Conservation (phyloP, 2,329 filamentous ascomycete genomes). For the Rutstroemia sp. region DNA sequence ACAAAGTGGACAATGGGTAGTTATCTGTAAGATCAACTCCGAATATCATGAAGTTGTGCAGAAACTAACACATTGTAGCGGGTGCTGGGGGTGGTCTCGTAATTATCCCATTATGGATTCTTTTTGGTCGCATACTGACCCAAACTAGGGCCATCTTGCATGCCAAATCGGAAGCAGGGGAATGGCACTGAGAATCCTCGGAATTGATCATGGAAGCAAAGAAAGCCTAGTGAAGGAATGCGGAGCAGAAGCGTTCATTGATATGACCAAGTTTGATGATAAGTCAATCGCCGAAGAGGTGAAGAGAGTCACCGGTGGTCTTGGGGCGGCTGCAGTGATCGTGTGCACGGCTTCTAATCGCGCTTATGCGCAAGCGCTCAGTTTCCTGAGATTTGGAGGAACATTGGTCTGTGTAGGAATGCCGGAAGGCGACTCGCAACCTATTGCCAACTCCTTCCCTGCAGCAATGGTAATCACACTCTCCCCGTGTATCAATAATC, state of each 20-base stretch:
- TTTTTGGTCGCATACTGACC: not conserved
- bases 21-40: constrained; percentile 23
- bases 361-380: constrained; percentile 42
- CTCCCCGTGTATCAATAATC: not conserved
- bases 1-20: constrained; percentile 32
- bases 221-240: constrained; percentile 47
- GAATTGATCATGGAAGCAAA: constrained; percentile 57
- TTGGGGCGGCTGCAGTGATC: constrained; percentile 52
- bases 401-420: constrained; percentile 45
- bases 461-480: constrained; percentile 24
- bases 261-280: constrained; percentile 46
- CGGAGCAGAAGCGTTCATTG: constrained; percentile 61
- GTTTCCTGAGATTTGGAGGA: constrained; percentile 41
- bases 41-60: constrained; percentile 8
- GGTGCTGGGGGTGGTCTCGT: constrained; percentile 54
- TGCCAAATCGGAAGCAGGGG: constrained; percentile 52
- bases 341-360: constrained; percentile 45
- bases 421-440: constrained; percentile 37
- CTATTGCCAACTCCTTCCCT: constrained; percentile 39
- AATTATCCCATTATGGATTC: not conserved
- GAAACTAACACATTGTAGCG: constrained; percentile 26
- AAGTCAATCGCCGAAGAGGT: constrained; percentile 47
- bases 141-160: constrained; percentile 46
- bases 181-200: constrained; percentile 57
- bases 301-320: constrained; percentile 45